Evolutionary conservation across 805 yeast genomes (phyloP).

Genomic region (Hemisphaericaspora nanyangensis): DNA sequence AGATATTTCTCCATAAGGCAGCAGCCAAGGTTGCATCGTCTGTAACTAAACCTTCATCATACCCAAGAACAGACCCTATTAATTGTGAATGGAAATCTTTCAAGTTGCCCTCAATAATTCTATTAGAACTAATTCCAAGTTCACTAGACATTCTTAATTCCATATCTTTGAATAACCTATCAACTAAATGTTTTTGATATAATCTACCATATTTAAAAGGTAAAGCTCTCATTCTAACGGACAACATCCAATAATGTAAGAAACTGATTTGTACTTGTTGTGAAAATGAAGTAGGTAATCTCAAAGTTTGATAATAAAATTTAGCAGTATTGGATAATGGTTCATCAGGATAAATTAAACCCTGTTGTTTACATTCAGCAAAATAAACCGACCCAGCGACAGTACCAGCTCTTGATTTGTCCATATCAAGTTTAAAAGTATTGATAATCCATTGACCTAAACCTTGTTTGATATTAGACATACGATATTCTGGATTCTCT

Average conservation of each 20-base stretch:
- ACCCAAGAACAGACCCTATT: constrained; percentile 83
- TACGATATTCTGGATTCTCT: constrained; percentile 32
- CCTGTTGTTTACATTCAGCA: constrained; percentile 84
- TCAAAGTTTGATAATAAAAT: constrained; percentile 82
- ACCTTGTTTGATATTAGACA: constrained; percentile 35
- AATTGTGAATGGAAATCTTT: constrained; percentile 89
- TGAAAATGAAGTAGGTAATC: constrained; percentile 81
- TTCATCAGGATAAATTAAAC: constrained; percentile 70
- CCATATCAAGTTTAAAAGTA: constrained; percentile 79
- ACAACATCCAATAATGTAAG: constrained; percentile 89
- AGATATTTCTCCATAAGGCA: constrained; percentile 87
- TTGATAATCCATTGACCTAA: constrained; percentile 65
- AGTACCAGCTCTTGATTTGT: constrained; percentile 86
- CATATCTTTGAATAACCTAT: constrained; percentile 84
- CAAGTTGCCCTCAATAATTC: constrained; percentile 79
- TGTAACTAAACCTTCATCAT: constrained; percentile 85
- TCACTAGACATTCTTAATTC: constrained; percentile 83
- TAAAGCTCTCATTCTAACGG: constrained; percentile 94
- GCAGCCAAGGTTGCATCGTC: constrained; percentile 76
- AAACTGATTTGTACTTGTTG: constrained; percentile 94
- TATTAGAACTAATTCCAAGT: constrained; percentile 75
- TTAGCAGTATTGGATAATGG: constrained; percentile 67
- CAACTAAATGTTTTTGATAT: constrained; percentile 89
- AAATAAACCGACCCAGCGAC: constrained; percentile 88
- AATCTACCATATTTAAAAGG: constrained; percentile 85